Conservation (phyloP, 2,329 filamentous ascomycete species). For the Torrubiella hemipterigena region DNA sequence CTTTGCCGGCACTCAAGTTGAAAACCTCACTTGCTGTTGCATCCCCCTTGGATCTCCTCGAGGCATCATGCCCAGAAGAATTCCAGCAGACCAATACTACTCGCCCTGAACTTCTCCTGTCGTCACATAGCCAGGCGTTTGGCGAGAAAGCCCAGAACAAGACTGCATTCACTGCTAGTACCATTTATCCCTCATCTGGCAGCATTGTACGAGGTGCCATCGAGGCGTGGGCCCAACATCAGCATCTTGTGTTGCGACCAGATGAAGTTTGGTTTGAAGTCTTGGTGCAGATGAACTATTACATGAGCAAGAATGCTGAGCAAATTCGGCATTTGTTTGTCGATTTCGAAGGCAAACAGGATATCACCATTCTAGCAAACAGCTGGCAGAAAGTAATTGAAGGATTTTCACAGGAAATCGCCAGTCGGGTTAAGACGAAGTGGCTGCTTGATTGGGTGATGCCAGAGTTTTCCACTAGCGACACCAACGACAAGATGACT, state of each 20-base stretch:
- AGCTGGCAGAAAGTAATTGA: conserved; percentile 15
- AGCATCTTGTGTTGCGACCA: conserved; percentile 35
- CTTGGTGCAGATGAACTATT: conserved; percentile 37
- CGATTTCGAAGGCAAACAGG: conserved; percentile 26
- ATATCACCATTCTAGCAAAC: conserved; percentile 19
- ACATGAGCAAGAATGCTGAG: conserved; percentile 34
- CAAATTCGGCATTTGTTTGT: conserved; percentile 33
- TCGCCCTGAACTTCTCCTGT: conserved; percentile 13
- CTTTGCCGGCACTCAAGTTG: conserved; percentile 13
- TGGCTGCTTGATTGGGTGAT: conserved; percentile 30
- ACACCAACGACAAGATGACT: conserved; percentile 22
- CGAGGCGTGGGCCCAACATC: conserved; percentile 35
- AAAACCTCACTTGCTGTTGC: conserved; percentile 12
- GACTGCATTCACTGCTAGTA: too few species aligned
- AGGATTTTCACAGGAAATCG: conserved; percentile 26
- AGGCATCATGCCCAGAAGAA: conserved; percentile 21
- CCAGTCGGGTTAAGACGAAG: conserved; percentile 22
- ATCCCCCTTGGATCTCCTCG: conserved; percentile 17
- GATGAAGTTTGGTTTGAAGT: conserved; percentile 46
- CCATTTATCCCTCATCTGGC: conserved; percentile 18
- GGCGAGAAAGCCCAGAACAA: too few species aligned
- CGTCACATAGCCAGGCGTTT: too few species aligned
- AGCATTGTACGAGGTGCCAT: conserved; percentile 32
- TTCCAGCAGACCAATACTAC: conserved; percentile 10
- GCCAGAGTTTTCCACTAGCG: conserved; percentile 30